Base-by-base conservation (phyloP, 257 asterid genomes). In the Solanum pennellii region DNA sequence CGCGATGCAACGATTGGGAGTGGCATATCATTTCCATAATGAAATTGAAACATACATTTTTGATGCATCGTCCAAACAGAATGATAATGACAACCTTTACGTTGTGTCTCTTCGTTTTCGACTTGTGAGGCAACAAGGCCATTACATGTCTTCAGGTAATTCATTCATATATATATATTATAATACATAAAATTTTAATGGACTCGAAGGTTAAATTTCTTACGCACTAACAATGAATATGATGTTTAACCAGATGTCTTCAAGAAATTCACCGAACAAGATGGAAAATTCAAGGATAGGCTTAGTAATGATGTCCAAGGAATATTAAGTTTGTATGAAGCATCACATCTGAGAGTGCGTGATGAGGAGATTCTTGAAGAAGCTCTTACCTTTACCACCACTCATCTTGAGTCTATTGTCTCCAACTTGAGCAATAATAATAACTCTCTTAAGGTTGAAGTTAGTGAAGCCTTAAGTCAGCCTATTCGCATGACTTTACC, bases 21-120 rank as follows among this genome's bases (percentile, higher is more conserved):
- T 66, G 14, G 42, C 88, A 4, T 90, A 90, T 42, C 91, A 85
- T 68, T 90, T 90, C 29, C 42, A 72, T 52, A 75, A 31, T 2
- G 90, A 87, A 25, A 90, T 90, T 2, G 88, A 82, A 13, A 65
- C 35, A 18, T 62, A 20, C 8, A 41, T 90, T 0, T 80, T 25
- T 49, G 18, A 52, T 49, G 25, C 31, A 31, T 31, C 33, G 5
- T 21, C 15, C 12, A 11, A 11, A 31, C 27, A 4, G 3, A 72
- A 11, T 8, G n/a, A 56, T 14, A 18, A 37, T 14, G 27, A 86
- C 12, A 35, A 74, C 18, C 62, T 86, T 11, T 0, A 74, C 4
- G 2, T 7, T 7, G 84, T 72, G 12, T 23, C 72, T 33, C 84
- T 86, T 2, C 37, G 39, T 31, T 86, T 86, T n/a, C 72, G 74